Conservation (phyloP, 345 rosid genomes). For the Trapa incisa region DNA sequence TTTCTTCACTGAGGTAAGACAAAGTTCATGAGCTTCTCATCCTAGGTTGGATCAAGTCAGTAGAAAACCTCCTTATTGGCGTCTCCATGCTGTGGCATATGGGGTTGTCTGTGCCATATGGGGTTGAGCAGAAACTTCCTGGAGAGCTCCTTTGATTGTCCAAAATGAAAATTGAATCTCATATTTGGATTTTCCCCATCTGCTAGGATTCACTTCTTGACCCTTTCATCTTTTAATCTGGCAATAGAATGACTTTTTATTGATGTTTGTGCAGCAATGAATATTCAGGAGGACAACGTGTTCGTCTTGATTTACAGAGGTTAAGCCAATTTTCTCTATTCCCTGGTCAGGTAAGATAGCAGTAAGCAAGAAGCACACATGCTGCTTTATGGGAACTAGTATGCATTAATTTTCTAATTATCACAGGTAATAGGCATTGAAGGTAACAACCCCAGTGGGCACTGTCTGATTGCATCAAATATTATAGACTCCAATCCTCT, state of each 20-base stretch:
- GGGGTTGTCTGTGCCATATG: not conserved
- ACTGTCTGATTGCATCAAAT: slow-evolving; percentile 76
- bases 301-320: slow-evolving; percentile 65
- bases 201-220: not conserved
- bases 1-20: too few species aligned
- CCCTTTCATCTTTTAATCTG: not conserved
- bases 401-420: slow-evolving; percentile 2
- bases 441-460: slow-evolving; percentile 93
- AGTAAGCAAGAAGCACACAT: slow-evolving; percentile 6
- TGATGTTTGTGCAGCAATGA: slow-evolving; percentile 34
- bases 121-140: not conserved
- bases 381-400: slow-evolving; percentile 1
- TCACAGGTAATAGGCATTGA: slow-evolving; percentile 77
- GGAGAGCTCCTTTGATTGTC: not conserved
- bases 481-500: slow-evolving; percentile 55
- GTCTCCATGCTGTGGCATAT: too few species aligned
- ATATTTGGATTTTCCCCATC: too few species aligned
- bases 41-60: too few species aligned
- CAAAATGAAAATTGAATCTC: not conserved
- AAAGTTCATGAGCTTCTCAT: too few species aligned
- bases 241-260: not conserved
- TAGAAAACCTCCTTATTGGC: too few species aligned
- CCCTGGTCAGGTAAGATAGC: slow-evolving; percentile 76
- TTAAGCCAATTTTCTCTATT: slow-evolving; percentile 64
- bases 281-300: slow-evolving; percentile 74